Base-by-base conservation (phyloP, 2,329 filamentous ascomycete species). In the Pyrenophora teres region DNA sequence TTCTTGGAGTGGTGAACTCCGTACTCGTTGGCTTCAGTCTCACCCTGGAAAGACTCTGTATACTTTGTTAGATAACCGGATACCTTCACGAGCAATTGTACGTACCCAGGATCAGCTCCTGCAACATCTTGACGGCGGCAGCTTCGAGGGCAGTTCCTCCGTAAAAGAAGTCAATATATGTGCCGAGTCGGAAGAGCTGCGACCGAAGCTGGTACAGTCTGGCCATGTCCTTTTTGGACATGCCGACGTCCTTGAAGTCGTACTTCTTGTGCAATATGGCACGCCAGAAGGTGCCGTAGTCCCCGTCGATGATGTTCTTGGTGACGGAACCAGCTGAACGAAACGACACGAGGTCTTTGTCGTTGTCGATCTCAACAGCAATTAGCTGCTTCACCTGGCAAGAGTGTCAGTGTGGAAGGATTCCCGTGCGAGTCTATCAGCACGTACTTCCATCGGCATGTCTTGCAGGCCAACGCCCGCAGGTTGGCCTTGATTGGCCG, bases 221-320 rank as follows among this genome's bases (percentile, higher is more conserved):
- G 19, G 19, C 19, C 49, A 77, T 59, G 6, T 71, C 57, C 7
- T 56, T 40, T 45, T 73, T 71, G 38, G 65, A 36, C 21, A 40
- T 45, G 41, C 57, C 52, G 0, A 21, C 19, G 3, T 52, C 31
- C 3, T 53, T 55, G 41, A 59, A 50, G 27, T 81, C 80, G 56
- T 76, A 83, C 21, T 50, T 67, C 18, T 66, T 48, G 12, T 70
- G 62, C 57, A 80, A 83, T 15, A 69, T 72, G 32, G 62, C 56
- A 31, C 77, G 75, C 81, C 81, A 83, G 61, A 82, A 78, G 6
- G 74, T 76, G 19, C 58, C 49, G 8, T 70, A 59, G 36, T 76
- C 72, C 4, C 66, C 71, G 25, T 77, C 70, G 46, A 81, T 64
- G 6, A 77, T 73, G 55, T 70, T 46, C 30, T 69, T 63, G 0